Conservation (phyloP, 768 basidiomycete genomes). For the Auriscalpium vulgare region DNA sequence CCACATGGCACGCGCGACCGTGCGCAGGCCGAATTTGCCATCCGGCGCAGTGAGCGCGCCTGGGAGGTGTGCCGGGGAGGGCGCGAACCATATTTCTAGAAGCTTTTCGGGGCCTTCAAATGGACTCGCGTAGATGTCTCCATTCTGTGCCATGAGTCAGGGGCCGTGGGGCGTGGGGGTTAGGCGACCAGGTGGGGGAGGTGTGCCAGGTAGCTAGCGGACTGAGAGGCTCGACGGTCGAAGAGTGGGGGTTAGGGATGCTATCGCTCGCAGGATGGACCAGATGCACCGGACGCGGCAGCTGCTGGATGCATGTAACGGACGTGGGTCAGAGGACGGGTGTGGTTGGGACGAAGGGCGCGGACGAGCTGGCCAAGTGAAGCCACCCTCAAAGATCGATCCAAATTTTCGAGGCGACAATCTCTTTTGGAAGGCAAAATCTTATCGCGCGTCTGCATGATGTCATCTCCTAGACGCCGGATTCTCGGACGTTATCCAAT, state of each 20-base stretch:
- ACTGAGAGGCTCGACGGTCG: conserved; percentile 17
- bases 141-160: conserved; percentile 5
- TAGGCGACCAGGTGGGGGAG: background rate
- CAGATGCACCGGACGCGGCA: background rate
- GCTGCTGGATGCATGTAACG: conserved; percentile 12
- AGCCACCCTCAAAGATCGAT: background rate
- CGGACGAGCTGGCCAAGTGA: background rate
- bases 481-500: no score
- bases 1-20: conserved; percentile 72
- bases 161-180: background rate
- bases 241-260: background rate
- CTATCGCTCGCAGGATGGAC: conserved; percentile 1
- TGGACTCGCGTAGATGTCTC: conserved; percentile 24
- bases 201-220: background rate
- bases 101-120: conserved; percentile 95
- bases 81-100: conserved; percentile 95
- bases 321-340: background rate
- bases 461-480: no score
- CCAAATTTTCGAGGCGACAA: background rate
- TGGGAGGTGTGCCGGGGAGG: conserved; percentile 56
- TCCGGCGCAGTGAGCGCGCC: conserved; percentile 28
- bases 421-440: background rate
- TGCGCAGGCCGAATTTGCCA: conserved; percentile 64
- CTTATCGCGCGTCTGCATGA: background rate
- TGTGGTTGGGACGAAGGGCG: background rate